Conservation (phyloP, 495 filamentous ascomycete species). For the Physcia stellaris region DNA sequence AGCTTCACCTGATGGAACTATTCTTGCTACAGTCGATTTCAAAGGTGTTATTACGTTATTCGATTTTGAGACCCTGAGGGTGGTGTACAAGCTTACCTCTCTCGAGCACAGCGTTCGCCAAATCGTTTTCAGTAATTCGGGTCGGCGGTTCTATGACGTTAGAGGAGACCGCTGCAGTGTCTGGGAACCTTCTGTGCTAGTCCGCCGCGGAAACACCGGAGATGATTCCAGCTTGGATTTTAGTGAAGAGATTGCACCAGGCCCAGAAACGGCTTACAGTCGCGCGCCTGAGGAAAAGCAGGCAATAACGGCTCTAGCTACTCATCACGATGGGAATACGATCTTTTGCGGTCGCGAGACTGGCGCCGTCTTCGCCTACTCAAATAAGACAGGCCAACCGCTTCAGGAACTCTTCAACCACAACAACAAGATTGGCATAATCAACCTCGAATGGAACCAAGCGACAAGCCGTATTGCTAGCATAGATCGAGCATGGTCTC, state of each 20-base stretch:
- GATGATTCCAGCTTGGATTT: background rate
- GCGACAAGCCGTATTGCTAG: background rate
- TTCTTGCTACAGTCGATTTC: slow-evolving; percentile 15
- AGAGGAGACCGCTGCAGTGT: slow-evolving; percentile 18
- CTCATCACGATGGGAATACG: background rate
- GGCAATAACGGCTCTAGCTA: background rate
- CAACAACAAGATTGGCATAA: slow-evolving; percentile 3
- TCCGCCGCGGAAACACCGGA: background rate
- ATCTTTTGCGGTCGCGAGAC: slow-evolving; percentile 12
- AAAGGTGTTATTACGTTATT: slow-evolving; percentile 21
- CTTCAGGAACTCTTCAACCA: slow-evolving; percentile 7
- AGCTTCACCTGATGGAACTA: slow-evolving; percentile 19
- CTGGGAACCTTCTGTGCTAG: slow-evolving; percentile 13
- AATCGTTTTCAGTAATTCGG: slow-evolving; percentile 16
- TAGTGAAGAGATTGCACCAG: background rate
- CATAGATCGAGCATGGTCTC: too few relatives aligned
- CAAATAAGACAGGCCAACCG: slow-evolving; percentile 6
- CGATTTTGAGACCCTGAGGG: slow-evolving; percentile 22
- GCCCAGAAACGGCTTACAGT: background rate
- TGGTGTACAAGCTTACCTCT: slow-evolving; percentile 19
- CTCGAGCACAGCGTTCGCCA: slow-evolving; percentile 11
- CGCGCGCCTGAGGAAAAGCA: background rate
- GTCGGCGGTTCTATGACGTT: slow-evolving; percentile 17
- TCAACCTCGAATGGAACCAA: background rate
- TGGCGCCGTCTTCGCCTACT: slow-evolving; percentile 10